Evolutionary conservation across 164 flowering plant species (phyloP), one percentile per base, ranked within the genome.

Genomic region (Vitis riparia): DNA sequence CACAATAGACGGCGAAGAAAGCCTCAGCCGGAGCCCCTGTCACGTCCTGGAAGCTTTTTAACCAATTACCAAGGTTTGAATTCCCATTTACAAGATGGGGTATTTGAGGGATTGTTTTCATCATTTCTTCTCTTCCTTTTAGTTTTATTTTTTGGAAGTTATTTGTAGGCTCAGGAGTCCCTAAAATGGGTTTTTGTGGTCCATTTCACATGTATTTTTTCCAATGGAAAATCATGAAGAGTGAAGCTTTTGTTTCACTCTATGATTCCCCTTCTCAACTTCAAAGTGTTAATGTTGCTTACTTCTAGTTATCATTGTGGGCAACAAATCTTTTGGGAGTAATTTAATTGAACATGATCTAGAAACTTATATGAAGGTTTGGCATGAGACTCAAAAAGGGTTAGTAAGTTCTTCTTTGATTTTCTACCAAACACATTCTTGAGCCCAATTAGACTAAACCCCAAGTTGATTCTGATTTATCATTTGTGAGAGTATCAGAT

Each of bases 1-100:
- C 92, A 88, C 73, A 88, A 84, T 71, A 67, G 92, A 56, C 71
- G 92, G 61, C 66, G 89, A 73, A 77, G 91, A 68, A 88, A 86
- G 82, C 87, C 90, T 67, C 92, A 80, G 70, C 80, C 77, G 15
- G 86, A 80, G 66, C 68, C 80, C 55, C 53, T 77, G 5, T 56
- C 77, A 5, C 76, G 66, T 27, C 10, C 79, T 14, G 68, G 57
- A 8, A 73, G 59, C 27, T 68, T 69, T 60, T 72, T 81, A 50
- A 48, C 85, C 37, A 70, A 32, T 69, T 72, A 73, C 73, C 80
- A 68, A 80, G 87, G 87, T 81, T 44, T 62, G 73, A 15, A 50
- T 5, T 29, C 17, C 14, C 11, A 56, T 14, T 51, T 51, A 15
- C 55, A 14, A 19, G 23, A 19, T 19, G 23, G 23, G 23, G 23